Percentiles rank a stretch among this genome's conserved stretches.
These are phyloP conservation scores for Rhizopogon vulgaris DNA, from an alignment of 768 basidiomycete genomes.

Conservation along the genomic window DNA sequence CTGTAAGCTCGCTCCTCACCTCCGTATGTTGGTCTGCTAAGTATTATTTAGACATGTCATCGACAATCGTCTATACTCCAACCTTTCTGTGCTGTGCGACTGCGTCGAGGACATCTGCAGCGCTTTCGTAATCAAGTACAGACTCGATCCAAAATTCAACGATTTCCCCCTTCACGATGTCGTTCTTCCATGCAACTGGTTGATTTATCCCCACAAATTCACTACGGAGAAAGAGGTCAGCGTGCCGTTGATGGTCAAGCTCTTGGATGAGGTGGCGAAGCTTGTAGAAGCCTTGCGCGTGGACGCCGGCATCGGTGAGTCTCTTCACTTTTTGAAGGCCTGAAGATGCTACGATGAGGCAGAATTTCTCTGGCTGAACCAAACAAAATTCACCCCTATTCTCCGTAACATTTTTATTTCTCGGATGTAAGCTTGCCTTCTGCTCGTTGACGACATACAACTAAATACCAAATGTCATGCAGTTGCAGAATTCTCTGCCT, in stretches of 20 bases:
- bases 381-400: slow-evolving; percentile 9
- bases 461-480: background rate
- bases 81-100: slow-evolving; percentile 45
- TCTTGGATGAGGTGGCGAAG: slow-evolving; percentile 15
- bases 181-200: slow-evolving; percentile 52
- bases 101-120: slow-evolving; percentile 44
- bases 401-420: slow-evolving; percentile 35
- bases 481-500: slow-evolving; percentile 46
- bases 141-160: slow-evolving; percentile 7
- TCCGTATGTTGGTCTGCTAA: background rate
- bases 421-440: slow-evolving; percentile 36
- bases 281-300: slow-evolving; percentile 25
- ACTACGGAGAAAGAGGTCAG: slow-evolving; percentile 7
- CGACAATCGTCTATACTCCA: slow-evolving; percentile 29
- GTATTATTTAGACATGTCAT: slow-evolving; percentile 37
- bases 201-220: slow-evolving; percentile 19
- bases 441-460: background rate
- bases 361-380: slow-evolving; percentile 4
- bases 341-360: background rate
- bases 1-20: background rate
- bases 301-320: slow-evolving; percentile 23
- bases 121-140: slow-evolving; percentile 31
- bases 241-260: background rate
- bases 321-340: background rate
- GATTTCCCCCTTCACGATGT: slow-evolving; percentile 33